phyloP scores from a whole-genome alignment of 768 basidiomycete genomes.

The Gautieria morchelliformis region DNA sequence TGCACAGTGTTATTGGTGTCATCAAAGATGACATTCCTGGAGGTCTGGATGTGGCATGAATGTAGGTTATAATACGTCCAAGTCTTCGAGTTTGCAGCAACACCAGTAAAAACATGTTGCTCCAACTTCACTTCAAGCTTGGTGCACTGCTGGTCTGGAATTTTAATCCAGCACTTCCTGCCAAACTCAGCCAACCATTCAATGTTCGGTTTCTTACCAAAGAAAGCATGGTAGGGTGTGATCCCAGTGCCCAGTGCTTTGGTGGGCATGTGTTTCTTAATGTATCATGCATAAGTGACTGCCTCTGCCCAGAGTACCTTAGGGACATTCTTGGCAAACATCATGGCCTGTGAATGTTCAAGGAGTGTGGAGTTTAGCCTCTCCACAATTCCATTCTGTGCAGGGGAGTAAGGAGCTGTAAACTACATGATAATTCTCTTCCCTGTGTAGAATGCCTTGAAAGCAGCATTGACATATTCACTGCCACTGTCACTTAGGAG shows the following conservation, averaged over 20 bases:
- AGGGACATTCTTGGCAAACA: neutral
- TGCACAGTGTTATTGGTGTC: too few species aligned
- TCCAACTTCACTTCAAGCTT: too few species aligned
- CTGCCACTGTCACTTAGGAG: neutral
- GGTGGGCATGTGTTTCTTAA: neutral
- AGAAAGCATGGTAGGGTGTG: too few species aligned
- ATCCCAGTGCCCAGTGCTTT: neutral
- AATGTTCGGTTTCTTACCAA: slow-evolving; percentile 15
- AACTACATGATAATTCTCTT: slow-evolving; percentile 24
- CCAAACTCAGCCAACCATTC: too few species aligned
- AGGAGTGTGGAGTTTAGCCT: neutral
- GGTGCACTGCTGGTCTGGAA: too few species aligned
- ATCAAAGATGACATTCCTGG: too few species aligned
- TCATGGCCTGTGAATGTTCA: neutral
- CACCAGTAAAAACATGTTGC: too few species aligned
- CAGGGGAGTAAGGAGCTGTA: slow-evolving; percentile 28
- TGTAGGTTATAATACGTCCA: too few species aligned
- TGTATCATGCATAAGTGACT: neutral
- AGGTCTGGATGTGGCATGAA: too few species aligned
- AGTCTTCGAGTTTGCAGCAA: too few species aligned
- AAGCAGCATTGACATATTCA: slow-evolving; percentile 11
- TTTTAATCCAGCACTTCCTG: too few species aligned
- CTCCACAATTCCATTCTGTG: slow-evolving; percentile 17
- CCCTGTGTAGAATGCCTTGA: slow-evolving; percentile 14
- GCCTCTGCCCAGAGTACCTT: neutral